phyloP scores from a whole-genome alignment of 2,329 filamentous ascomycete species.

The Phoma sp. region DNA sequence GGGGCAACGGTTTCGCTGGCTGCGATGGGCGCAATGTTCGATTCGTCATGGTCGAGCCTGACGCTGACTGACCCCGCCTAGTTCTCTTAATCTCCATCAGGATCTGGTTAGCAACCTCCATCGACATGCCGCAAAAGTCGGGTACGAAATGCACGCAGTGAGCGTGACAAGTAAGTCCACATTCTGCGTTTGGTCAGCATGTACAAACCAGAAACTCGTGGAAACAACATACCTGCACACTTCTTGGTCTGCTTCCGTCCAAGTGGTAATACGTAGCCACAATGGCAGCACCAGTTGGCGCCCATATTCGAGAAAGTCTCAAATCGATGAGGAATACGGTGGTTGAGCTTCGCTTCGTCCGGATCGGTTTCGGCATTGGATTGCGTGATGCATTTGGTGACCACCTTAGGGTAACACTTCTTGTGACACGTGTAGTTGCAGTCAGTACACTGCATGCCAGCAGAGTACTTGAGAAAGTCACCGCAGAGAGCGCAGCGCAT shows the following conservation, averaged over 20 bases:
- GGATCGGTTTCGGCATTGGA: slow-evolving; percentile 98
- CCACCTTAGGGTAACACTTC: slow-evolving; percentile 94
- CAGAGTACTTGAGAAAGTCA: slow-evolving; percentile 97
- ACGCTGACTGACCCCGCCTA: slow-evolving; percentile 69
- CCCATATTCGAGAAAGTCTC: slow-evolving; percentile 96
- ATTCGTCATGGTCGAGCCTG: slow-evolving; percentile 58
- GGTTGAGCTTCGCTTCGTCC: slow-evolving; percentile 99
- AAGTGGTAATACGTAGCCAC: slow-evolving; percentile 92
- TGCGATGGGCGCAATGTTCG: slow-evolving; percentile 29
- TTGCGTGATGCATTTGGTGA: slow-evolving; percentile 99
- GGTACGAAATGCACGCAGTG: slow-evolving; percentile 94
- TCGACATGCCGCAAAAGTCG: slow-evolving; percentile 99
- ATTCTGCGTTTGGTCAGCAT: slow-evolving; percentile 67
- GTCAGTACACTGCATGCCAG: slow-evolving; percentile 98
- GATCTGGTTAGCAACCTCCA: slow-evolving; percentile 95
- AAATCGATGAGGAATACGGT: slow-evolving; percentile 97
- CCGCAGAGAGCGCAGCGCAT: slow-evolving; percentile 99
- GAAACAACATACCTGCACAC: slow-evolving; percentile 72
- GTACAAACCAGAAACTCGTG: neutral
- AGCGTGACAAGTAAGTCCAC: slow-evolving; percentile 86
- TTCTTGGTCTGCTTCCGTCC: slow-evolving; percentile 94
- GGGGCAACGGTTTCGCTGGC: slow-evolving; percentile 56
- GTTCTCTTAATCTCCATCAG: slow-evolving; percentile 82
- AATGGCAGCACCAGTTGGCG: slow-evolving; percentile 99
- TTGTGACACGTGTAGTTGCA: slow-evolving; percentile 99